Evolutionary conservation across 768 basidiomycete species (phyloP), one percentile per base, ranked within the genome.

Genomic region (Kwoniella europaea): DNA sequence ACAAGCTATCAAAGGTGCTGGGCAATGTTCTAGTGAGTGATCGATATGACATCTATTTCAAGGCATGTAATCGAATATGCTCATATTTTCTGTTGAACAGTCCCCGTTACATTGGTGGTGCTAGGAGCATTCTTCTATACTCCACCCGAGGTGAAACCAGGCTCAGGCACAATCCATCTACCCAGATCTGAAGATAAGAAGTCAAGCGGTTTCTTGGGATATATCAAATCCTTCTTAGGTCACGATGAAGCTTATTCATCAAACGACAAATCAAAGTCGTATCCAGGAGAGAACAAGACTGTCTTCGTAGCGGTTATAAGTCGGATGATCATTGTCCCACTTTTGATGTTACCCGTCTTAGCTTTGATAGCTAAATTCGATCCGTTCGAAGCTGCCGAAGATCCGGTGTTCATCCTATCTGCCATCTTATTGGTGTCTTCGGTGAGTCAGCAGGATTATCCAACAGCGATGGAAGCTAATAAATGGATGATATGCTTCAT

Each of bases 91-190:
- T 56, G 29, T 16, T 50, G 29, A 2, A 90, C 91, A 10, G 90
- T 98, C 71, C 96, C 95, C 0, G 79, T 98, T 29, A 98, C 95
- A 2, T 86, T 97, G 27, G 87, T 98, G 67, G 93, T 97, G 6
- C 89, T 98, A 54, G 95, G 95, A 12, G 94, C 92, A 15, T 98
- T 95, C 86, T 96, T 96, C 84, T 91, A 84, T 69, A 62, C 78
- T n/a, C 82, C 84, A 52, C 70, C 77, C 20, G 62, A 61, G 56
- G 42, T 61, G 12, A 61, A 61, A 43, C 59, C 59, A 22, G 59
- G 59, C 0, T 61, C 59, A 61, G 59, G 59, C 0, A 44, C 59
- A 0, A 61, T 61, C 4, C 35, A 61, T 16, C 6, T 61, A 22
- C 42, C 59, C 24, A 4, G 12, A 10, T 41, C 57, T n/a, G 41